Conservation (phyloP, 2,329 filamentous ascomycete genomes). For the Talaromyces sp. region DNA sequence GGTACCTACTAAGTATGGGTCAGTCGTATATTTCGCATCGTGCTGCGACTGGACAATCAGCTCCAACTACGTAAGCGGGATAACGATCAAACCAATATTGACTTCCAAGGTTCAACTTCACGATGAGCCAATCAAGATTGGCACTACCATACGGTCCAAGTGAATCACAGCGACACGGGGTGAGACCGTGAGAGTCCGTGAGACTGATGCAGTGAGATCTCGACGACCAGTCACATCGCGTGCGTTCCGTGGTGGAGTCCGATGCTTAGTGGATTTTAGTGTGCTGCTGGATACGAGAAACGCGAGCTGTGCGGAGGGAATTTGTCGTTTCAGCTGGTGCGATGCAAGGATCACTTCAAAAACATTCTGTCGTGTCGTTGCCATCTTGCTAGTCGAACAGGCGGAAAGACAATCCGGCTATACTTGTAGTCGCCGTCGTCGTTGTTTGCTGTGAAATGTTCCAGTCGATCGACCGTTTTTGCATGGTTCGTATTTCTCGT, state of each 20-base stretch:
- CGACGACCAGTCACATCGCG: background rate
- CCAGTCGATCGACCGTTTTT: background rate
- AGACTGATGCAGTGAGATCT: background rate
- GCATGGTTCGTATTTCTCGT: slow-evolving; percentile 14
- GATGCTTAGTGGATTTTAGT: background rate
- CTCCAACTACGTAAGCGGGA: background rate
- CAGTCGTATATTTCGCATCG: background rate
- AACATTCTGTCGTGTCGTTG: background rate
- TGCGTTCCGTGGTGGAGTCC: background rate
- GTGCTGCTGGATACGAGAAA: background rate
- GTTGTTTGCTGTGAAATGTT: background rate
- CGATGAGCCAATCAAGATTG: background rate
- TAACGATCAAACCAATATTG: background rate
- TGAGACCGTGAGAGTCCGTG: background rate
- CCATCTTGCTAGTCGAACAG: background rate
- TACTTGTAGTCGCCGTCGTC: too few species aligned
- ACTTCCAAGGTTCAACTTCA: background rate
- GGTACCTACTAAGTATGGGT: background rate
- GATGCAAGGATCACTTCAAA: background rate
- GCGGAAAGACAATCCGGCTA: background rate
- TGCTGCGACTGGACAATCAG: background rate
- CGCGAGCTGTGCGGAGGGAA: background rate
- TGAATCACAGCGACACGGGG: background rate
- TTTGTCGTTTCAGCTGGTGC: background rate
- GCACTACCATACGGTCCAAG: background rate